Base-by-base conservation (phyloP, 164 flowering plant genomes). In the Cinnamomum chago region DNA sequence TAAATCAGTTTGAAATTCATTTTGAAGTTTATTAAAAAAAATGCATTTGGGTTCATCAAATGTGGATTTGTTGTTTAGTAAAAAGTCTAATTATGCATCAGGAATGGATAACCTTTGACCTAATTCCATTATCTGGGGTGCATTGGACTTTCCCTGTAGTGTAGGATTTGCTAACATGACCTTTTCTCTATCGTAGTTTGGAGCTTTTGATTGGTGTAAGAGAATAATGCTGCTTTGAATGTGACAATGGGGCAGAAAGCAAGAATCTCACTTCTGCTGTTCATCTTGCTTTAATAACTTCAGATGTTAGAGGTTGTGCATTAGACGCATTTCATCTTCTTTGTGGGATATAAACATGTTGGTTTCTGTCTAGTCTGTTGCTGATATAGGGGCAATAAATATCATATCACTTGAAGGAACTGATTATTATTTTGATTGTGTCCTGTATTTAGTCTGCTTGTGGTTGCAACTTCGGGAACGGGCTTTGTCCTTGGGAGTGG, bases 391-490 rank as follows among this genome's bases (percentile, higher is more conserved):
- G 47, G 47, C 47, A 35, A 35, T 35, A 35, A 35, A 30, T 30
- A 30, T 30, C 4, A 35, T 6, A 35, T 6, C 47, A 35, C 47
- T 35, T 35, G 47, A 35, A 66, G 15, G n/a, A 18, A 64, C 17
- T 66, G 20, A 30, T 17, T 66, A 20, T 66, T 27, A 66, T 30
- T 35, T 66, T 30, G n/a, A 40, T 69, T 1, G 3, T 51, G 6
- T 14, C 55, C 58, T 47, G 23, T 28, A 27, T 74, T 3, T 88
- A 95, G 99, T 81, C 82, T 93, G 93, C 87, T 95, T 20, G 99
- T 95, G 23, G 99, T 95, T 74, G 97, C 98, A 58, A 95, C 99
- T 70, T 92, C 99, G 72, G 98, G 98, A 50, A 85, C 96, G 33
- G 99, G 98, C 15, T 93, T 79, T 82, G 89, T 92, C 66, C 87